Conservation (phyloP, 306 rosid genomes). For the Malus orientalis region DNA sequence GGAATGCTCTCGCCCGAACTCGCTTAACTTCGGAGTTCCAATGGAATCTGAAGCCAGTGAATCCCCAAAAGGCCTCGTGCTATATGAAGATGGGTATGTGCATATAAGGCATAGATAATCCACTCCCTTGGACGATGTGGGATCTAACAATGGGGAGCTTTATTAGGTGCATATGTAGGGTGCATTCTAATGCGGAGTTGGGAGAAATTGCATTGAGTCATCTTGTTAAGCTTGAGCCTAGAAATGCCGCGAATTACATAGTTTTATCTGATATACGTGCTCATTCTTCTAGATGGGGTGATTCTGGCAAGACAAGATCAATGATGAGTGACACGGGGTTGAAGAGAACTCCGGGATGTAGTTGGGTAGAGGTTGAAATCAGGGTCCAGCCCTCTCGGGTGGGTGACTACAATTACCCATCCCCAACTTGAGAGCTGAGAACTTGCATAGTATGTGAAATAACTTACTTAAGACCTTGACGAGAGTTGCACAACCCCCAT, state of each 20-base stretch:
- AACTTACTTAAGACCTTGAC: conserved; percentile 1
- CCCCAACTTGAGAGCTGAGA: conserved; percentile 10
- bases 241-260: conserved; percentile 42
- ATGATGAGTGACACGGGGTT: conserved; percentile 29
- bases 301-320: conserved; percentile 41
- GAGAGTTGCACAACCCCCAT: not conserved
- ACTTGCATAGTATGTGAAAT: not conserved
- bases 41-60: too few relatives aligned
- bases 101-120: too few relatives aligned
- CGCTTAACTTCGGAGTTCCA: too few relatives aligned
- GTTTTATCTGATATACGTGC: conserved; percentile 64
- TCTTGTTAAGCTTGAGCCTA: conserved; percentile 58
- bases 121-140: too few relatives aligned
- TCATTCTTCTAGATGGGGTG: conserved; percentile 45
- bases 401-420: conserved; percentile 5
- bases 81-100: too few relatives aligned
- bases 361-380: conserved; percentile 52
- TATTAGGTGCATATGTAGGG: conserved; percentile 59
- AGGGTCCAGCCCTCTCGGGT: conserved; percentile 5
- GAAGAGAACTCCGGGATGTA: conserved; percentile 59
- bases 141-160: conserved; percentile 41
- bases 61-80: too few relatives aligned
- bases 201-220: conserved; percentile 54
- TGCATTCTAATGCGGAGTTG: conserved; percentile 52
- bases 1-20: too few relatives aligned